These are phyloP conservation scores for Crocinoboletus sp. DNA, from an alignment of 1,284 basidiomycete genomes.

Conservation along the genomic window DNA sequence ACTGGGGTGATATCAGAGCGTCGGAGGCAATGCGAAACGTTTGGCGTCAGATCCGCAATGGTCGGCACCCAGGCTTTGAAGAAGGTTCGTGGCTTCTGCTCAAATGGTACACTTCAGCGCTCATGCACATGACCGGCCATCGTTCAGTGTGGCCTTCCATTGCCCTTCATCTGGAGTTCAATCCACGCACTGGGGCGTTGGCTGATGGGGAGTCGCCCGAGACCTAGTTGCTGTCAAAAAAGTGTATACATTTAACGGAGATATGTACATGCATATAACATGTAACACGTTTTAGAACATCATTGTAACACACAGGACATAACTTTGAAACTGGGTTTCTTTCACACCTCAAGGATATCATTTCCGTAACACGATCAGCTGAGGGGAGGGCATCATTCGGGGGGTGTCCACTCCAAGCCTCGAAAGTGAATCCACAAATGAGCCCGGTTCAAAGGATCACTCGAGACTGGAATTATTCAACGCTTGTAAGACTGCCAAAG, in stretches of 20 bases:
- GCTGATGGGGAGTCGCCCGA: conserved; percentile 21
- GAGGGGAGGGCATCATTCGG: too few species aligned
- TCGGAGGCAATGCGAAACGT: conserved; percentile 80
- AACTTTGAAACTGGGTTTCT: neutral
- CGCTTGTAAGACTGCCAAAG: conserved; percentile 53
- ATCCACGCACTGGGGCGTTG: conserved; percentile 30
- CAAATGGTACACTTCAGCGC: neutral
- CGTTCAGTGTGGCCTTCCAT: conserved; percentile 64
- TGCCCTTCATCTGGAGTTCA: conserved; percentile 60
- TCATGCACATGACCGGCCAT: conserved; percentile 3
- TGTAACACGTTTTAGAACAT: too few species aligned
- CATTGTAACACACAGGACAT: conserved; percentile 6
- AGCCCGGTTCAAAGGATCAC: neutral
- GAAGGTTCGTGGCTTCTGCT: conserved; percentile 45
- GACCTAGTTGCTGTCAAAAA: conserved; percentile 6
- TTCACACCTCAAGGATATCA: neutral
- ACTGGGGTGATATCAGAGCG: conserved; percentile 79
- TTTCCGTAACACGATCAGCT: neutral
- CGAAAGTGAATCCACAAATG: conserved; percentile 4
- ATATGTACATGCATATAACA: too few species aligned
- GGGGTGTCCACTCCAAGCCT: too few species aligned
- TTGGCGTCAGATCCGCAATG: conserved; percentile 77
- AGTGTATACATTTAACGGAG: conserved; percentile 3
- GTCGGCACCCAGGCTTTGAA: conserved; percentile 80
- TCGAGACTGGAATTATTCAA: conserved; percentile 38